Conservation (phyloP, 2,329 filamentous ascomycete species). For the Penicillium sp. region DNA sequence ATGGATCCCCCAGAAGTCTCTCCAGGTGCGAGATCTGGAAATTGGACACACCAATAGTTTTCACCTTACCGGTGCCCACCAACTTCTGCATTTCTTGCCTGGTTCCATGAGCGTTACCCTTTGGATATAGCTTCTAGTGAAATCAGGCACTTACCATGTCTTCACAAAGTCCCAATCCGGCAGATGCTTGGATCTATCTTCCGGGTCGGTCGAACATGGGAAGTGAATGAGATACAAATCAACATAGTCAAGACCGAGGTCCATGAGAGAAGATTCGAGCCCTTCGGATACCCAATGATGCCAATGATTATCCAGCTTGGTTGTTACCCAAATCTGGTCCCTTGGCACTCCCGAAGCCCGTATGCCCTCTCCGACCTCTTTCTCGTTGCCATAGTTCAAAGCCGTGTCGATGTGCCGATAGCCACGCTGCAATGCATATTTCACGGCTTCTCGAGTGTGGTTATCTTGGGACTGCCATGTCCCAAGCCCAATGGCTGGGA, state of each 20-base stretch:
- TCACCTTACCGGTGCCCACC: constrained; percentile 49
- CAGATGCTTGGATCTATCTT: neutral
- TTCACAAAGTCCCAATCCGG: neutral
- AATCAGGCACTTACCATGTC: neutral
- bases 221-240: constrained; percentile 31
- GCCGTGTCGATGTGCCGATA: constrained; percentile 53
- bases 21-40: constrained; percentile 70
- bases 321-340: constrained; percentile 31
- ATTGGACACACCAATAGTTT: constrained; percentile 74
- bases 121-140: neutral
- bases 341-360: constrained; percentile 32
- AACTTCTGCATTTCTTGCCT: constrained; percentile 24
- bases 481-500: neutral
- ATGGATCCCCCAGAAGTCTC: constrained; percentile 59
- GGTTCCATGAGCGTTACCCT: neutral
- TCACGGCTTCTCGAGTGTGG: constrained; percentile 45
- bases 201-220: constrained; percentile 9
- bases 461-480: constrained; percentile 63
- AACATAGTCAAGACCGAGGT: constrained; percentile 30
- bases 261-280: constrained; percentile 26
- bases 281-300: constrained; percentile 29
- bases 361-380: constrained; percentile 37
- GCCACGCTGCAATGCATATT: constrained; percentile 44
- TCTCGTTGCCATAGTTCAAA: constrained; percentile 43
- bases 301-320: constrained; percentile 31